These are phyloP conservation scores for Osmanthus fragrans DNA, from an alignment of 257 asterid genomes.

Conservation along the genomic window DNA sequence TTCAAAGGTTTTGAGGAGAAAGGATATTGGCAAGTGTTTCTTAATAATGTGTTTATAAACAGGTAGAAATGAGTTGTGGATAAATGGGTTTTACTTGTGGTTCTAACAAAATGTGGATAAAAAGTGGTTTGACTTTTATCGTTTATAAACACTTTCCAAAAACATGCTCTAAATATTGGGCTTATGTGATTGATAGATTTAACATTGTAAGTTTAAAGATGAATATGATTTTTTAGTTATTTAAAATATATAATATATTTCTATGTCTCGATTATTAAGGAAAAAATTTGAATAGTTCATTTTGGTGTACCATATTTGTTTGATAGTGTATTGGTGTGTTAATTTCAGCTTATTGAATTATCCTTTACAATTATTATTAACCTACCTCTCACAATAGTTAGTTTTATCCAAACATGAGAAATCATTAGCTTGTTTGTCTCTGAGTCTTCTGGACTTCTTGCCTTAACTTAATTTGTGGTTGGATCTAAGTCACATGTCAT, in stretches of 20 bases:
- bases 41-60: too few relatives aligned
- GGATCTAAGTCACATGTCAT: neutral
- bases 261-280: too few relatives aligned
- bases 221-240: neutral
- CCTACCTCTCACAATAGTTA: neutral
- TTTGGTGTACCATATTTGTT: slow-evolving; percentile 39
- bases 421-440: neutral
- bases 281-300: too few relatives aligned
- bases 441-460: neutral
- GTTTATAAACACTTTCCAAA: too few relatives aligned
- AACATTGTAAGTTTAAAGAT: neutral
- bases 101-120: too few relatives aligned
- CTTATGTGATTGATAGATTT: too few relatives aligned
- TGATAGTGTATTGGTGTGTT: neutral
- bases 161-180: neutral
- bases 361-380: neutral
- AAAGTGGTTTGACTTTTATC: too few relatives aligned
- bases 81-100: too few relatives aligned
- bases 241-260: too few relatives aligned
- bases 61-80: too few relatives aligned
- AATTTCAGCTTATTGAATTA: neutral
- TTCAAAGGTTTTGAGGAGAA: too few relatives aligned
- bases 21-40: too few relatives aligned
- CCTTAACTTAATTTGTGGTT: neutral
- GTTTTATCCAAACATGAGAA: neutral